Evolutionary conservation across 768 basidiomycete genomes (phyloP).

Genomic region (Amylocystis lapponica): DNA sequence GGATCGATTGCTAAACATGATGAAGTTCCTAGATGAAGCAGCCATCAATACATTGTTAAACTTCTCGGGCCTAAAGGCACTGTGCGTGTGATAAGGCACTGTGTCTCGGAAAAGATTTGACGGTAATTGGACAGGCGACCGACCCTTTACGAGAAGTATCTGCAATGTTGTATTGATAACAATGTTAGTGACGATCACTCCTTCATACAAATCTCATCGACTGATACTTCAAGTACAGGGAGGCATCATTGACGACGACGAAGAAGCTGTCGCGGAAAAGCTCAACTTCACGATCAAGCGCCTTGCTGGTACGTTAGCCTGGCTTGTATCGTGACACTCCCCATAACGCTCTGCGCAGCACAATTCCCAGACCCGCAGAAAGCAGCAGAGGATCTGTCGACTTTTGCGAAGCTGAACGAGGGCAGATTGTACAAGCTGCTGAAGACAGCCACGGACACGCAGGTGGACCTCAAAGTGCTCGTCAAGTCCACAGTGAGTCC

Average conservation of each 20-base stretch:
- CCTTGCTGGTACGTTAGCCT: slow-evolving; percentile 50
- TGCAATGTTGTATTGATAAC: slow-evolving; percentile 70
- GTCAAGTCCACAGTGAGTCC: slow-evolving; percentile 66
- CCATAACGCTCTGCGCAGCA: slow-evolving; percentile 25
- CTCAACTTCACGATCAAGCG: slow-evolving; percentile 51
- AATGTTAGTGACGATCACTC: slow-evolving; percentile 56
- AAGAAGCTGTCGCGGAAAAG: slow-evolving; percentile 51
- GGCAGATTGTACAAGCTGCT: slow-evolving; percentile 79
- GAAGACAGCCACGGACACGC: slow-evolving; percentile 75
- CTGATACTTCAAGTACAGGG: slow-evolving; percentile 58
- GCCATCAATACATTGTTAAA: slow-evolving; percentile 50
- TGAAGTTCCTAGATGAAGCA: slow-evolving; percentile 59
- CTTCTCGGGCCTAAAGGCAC: slow-evolving; percentile 57
- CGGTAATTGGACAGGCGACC: slow-evolving; percentile 47
- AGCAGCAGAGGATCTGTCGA: slow-evolving; percentile 68
- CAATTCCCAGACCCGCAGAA: slow-evolving; percentile 66
- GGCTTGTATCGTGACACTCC: slow-evolving; percentile 21
- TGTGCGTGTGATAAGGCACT: slow-evolving; percentile 36
- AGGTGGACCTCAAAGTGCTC: slow-evolving; percentile 75
- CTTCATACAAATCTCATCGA: slow-evolving; percentile 2
- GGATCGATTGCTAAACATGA: slow-evolving; percentile 68
- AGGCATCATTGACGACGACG: slow-evolving; percentile 83
- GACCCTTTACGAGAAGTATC: slow-evolving; percentile 58
- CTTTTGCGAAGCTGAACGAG: slow-evolving; percentile 87
- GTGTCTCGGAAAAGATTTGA: slow-evolving; percentile 1